Conservation (phyloP, 2,329 filamentous ascomycete genomes). For the Myriosclerotinia duriaeana region DNA sequence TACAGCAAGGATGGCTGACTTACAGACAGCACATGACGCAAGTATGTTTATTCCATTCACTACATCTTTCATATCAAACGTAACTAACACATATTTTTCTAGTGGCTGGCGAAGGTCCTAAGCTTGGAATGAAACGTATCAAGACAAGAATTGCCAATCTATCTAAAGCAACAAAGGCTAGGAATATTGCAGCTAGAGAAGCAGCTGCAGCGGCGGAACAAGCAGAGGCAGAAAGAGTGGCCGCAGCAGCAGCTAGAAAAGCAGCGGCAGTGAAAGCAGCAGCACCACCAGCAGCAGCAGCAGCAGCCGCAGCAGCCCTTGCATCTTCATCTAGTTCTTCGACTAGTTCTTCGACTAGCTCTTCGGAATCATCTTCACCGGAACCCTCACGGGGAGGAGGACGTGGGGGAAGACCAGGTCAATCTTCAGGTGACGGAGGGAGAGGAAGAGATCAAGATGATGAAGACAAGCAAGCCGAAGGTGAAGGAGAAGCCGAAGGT, state of each 20-base stretch:
- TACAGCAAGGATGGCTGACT: not conserved
- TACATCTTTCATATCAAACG: not conserved
- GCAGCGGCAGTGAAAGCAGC: not conserved
- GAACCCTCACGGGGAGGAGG: not conserved
- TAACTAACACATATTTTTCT: not conserved
- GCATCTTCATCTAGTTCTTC: too few relatives aligned
- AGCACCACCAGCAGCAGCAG: not conserved
- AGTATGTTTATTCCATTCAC: not conserved
- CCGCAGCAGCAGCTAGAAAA: not conserved
- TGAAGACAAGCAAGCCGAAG: too few relatives aligned
- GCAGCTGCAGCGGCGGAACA: not conserved
- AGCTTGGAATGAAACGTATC: constrained; percentile 16
- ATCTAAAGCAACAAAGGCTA: constrained; percentile 1
- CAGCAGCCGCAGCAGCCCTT: too few relatives aligned
- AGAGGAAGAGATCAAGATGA: not conserved
- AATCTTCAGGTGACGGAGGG: too few relatives aligned
- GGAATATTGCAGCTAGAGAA: constrained; percentile 5
- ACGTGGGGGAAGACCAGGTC: not conserved
- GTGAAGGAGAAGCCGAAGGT: too few relatives aligned
- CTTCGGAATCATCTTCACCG: too few relatives aligned
- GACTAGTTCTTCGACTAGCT: too few relatives aligned
- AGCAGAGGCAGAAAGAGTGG: not conserved
- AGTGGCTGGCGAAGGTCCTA: constrained; percentile 16
- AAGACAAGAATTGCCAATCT: constrained; percentile 17
- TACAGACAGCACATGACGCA: constrained; percentile 5